Conservation (phyloP, 352 stramenopile genomes). For the Pythium apleroticum region DNA sequence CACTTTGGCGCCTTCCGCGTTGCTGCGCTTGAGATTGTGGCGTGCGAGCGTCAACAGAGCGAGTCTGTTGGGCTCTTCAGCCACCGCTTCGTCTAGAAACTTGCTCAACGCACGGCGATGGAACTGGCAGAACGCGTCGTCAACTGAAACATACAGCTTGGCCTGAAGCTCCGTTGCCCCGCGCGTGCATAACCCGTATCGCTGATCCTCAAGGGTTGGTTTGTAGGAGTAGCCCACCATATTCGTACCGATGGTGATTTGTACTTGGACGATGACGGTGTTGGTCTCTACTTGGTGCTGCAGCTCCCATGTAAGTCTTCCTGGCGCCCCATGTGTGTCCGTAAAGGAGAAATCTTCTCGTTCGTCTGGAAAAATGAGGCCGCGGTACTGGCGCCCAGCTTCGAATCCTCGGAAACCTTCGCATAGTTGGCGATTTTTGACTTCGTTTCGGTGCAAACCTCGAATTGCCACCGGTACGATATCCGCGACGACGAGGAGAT, state of each 20-base stretch:
- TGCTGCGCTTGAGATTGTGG: no score
- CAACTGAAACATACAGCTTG: constrained; percentile 6
- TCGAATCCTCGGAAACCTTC: not conserved
- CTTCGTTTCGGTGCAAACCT: not conserved
- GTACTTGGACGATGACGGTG: not conserved
- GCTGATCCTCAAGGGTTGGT: not conserved
- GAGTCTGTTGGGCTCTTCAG: not conserved
- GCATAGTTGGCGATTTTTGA: not conserved
- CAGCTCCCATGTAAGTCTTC: not conserved
- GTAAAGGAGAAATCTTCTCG: not conserved
- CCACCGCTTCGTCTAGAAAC: not conserved
- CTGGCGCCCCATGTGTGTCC: no score
- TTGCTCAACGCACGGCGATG: not conserved
- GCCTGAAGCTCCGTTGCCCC: not conserved
- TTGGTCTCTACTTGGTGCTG: not conserved
- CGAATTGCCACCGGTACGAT: no score
- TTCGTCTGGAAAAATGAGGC: not conserved
- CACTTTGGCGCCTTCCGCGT: no score
- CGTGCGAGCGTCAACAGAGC: not conserved
- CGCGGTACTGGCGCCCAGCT: not conserved
- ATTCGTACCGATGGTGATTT: not conserved
- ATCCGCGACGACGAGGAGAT: constrained; percentile 15
- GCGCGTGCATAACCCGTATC: not conserved
- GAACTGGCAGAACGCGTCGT: not conserved
- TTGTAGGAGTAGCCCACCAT: not conserved